Evolutionary conservation across 768 basidiomycete genomes (phyloP), one percentile per base, ranked within the genome.

Genomic region (Hirschioporus abietinus): DNA sequence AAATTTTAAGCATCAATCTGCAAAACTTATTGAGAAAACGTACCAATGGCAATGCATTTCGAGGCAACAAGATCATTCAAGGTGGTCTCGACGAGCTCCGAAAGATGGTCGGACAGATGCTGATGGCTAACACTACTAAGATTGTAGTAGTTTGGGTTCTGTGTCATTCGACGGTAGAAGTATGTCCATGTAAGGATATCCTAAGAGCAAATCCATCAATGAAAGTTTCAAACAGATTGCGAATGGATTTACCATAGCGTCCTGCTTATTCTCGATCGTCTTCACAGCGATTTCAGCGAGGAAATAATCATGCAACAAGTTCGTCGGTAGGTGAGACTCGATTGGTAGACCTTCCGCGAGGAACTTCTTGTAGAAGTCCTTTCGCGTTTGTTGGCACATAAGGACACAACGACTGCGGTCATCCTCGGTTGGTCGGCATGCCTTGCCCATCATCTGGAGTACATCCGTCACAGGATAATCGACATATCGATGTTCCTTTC

Each of bases 281-380:
- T 95, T 96, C 58, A 98, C 95, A 9, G 96, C 96, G 69, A 99
- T 97, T 77, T 99, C 97, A 0, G 96, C 95, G 63, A 98, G 84
- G 87, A 99, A 98, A 76, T 97, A 97, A 74, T 99, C 97, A 72
- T 98, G 96, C 1, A 99, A 79, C 66, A 91, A 80, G 74, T 95
- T 90, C 0, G 93, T 94, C 0, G 96, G 89, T 3, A 99, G 79
- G 75, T 96, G 95, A 0, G 93, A 96, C 76, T 99, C 97, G 70
- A 99, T 97, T 7, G 96, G 97, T 27, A 99, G 79, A n/a, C 96
- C 97, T 75, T 99, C 96, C 0, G 90, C 89, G 63, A 99, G 76
- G 86, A 99, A 99, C 77, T 98, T 99, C 80, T 95, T 96, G 84
- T 96, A 99, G 78, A 99, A 99, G 75, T 99, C 96, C 77, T 99